Evolutionary conservation across 2,329 filamentous ascomycete species (phyloP), one percentile per base, ranked within the genome.

Genomic region (Dendrostoma leiphaemia): DNA sequence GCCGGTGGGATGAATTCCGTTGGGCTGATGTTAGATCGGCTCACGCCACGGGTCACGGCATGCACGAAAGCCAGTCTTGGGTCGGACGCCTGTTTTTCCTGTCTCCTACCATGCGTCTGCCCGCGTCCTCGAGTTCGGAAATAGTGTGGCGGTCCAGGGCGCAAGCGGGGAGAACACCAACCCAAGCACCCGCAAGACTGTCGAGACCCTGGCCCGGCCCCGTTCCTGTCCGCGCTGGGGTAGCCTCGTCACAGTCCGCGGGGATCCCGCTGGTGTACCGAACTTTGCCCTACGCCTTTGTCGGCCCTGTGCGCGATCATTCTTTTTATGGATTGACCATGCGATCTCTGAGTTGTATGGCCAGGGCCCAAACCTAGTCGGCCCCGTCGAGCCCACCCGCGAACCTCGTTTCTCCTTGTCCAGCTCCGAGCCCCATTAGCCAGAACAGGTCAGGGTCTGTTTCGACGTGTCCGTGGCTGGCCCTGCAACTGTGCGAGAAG

Each of bases 391-490:
- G 19, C 28, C 48, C 46, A 34, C 49, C 19, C 26, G 19, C 28
- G 46, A 49, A 62, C 62, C 60, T 61, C 65, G 65, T 70, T 68
- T 68, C 65, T 66, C 60, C 67, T 66, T 65, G 64, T 63, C 60
- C 59, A 44, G 62, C 61, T 62, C 62, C 54, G 60, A 55, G 62
- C 60, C 58, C 60, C 62, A 61, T 54, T 57, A 66, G 38, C 56
- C 44, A 66, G 68, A 68, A 65, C 65, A 68, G 67, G 65, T 69
- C 71, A 68, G 69, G 69, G 68, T 64, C 67, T 73, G 70, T 74
- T 75, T 76, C 73, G 72, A 72, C 71, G 69, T 62, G 67, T 70
- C 70, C 68, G 64, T 69, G 69, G 71, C 67, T 67, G 65, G 60
- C 64, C 67, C 46, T 58, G 59, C 53, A 60, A 62, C 60, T 62